These are phyloP conservation scores for Flaveria robusta DNA, from an alignment of 129 eudicot genomes.

Conservation along the genomic window DNA sequence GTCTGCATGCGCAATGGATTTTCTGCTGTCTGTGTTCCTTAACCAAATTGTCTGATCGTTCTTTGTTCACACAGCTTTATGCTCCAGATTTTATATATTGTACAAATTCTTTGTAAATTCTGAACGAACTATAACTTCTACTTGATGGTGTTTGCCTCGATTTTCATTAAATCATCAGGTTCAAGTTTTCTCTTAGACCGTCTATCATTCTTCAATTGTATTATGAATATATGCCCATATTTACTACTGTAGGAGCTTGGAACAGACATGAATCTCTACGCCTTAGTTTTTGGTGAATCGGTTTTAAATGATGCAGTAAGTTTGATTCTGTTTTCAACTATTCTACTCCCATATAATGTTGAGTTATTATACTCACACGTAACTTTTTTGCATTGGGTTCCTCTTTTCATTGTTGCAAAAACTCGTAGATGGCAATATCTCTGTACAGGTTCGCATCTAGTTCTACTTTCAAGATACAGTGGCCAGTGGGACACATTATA, in stretches of 20 bases:
- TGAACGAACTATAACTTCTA: too few species aligned
- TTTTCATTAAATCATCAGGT: background rate
- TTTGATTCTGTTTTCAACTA: conserved; percentile 20
- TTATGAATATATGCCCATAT: conserved; percentile 19
- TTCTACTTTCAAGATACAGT: conserved; percentile 14
- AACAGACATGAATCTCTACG: conserved; percentile 85
- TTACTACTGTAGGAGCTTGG: conserved; percentile 89
- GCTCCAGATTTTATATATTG: conserved; percentile 12
- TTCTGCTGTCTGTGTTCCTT: conserved; percentile 1
- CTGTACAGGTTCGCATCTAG: conserved; percentile 71
- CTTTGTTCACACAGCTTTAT: background rate
- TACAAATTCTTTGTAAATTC: background rate
- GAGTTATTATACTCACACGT: conserved; percentile 8
- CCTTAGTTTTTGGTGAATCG: conserved; percentile 98
- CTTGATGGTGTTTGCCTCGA: background rate
- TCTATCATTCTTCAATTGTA: conserved; percentile 15
- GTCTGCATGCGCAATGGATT: conserved; percentile 1
- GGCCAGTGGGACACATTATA: conserved; percentile 13
- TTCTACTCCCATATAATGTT: conserved; percentile 20
- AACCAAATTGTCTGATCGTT: background rate
- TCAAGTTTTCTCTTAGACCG: conserved; percentile 6
- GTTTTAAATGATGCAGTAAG: conserved; percentile 99
- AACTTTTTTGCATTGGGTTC: conserved; percentile 35
- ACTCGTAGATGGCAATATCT: conserved; percentile 93
- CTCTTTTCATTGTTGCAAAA: conserved; percentile 27